These are phyloP conservation scores for Phyllosticta citrichinensis DNA, from an alignment of 2,329 filamentous ascomycete genomes.

Conservation along the genomic window DNA sequence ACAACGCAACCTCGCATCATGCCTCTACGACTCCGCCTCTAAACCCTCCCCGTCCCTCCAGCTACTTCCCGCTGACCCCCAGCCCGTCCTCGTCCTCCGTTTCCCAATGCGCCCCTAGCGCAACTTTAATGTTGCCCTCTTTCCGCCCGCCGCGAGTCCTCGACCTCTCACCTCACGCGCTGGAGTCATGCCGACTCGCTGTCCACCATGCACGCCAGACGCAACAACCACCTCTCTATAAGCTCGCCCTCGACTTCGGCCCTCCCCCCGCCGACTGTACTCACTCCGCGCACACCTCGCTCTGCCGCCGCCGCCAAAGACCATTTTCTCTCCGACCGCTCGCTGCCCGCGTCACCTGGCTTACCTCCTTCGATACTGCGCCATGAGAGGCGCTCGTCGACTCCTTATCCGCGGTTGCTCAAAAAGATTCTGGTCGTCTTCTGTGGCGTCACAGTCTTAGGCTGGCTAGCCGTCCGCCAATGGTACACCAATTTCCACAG, in stretches of 20 bases:
- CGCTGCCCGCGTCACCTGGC: conserved; percentile 59
- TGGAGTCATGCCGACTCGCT: conserved; percentile 10
- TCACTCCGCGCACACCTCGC: conserved; percentile 22
- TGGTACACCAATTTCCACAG: background rate
- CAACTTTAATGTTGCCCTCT: background rate
- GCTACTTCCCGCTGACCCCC: background rate
- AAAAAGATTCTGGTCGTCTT: conserved; percentile 48
- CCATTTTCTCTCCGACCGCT: conserved; percentile 57
- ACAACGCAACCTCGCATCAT: background rate
- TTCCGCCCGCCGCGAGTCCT: background rate
- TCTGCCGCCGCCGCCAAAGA: conserved; percentile 35
- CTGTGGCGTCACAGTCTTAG: conserved; percentile 33
- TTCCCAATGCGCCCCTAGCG: background rate
- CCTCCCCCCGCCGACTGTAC: conserved; percentile 25
- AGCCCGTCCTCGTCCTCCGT: background rate
- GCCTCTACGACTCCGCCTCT: background rate
- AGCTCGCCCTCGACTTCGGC: conserved; percentile 29
- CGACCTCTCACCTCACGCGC: conserved; percentile 10
- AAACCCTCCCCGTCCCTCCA: background rate
- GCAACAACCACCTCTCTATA: conserved; percentile 38
- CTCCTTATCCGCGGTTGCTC: conserved; percentile 44
- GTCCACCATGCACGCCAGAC: conserved; percentile 34
- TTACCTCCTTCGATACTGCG: conserved; percentile 59
- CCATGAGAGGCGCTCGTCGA: conserved; percentile 51
- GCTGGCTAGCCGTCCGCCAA: conserved; percentile 5